Evolutionary conservation across 139 green algal species (phyloP).

Genomic region (Dunaliella sp.): DNA sequence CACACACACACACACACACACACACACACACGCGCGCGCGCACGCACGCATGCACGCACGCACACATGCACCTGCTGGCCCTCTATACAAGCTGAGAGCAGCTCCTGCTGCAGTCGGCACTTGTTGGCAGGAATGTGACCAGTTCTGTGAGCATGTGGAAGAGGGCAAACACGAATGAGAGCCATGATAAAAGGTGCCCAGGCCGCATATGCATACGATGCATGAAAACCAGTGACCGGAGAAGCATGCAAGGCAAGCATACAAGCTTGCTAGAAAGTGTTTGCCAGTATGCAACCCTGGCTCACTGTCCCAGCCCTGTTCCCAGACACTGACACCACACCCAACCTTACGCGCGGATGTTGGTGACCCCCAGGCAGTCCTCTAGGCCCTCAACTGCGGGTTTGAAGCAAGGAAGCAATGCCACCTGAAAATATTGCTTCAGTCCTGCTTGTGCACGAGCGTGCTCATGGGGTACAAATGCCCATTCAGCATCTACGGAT

Average conservation of each 20-base stretch:
- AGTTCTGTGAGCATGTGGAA: neutral
- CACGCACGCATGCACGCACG: neutral
- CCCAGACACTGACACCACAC: neutral
- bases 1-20: neutral
- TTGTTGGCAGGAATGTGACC: neutral
- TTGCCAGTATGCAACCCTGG: no score
- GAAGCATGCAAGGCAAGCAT: no score
- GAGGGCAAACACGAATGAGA: no score
- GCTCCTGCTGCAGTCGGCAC: slow-evolving; percentile 29
- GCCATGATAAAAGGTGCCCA: no score
- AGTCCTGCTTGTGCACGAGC: no score
- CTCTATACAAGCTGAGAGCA: slow-evolving; percentile 48
- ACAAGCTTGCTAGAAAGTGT: no score
- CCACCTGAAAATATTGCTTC: neutral
- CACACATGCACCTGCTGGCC: slow-evolving; percentile 16
- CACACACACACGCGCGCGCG: neutral
- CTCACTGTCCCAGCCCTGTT: no score
- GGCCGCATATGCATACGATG: no score
- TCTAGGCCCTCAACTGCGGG: slow-evolving; percentile 43
- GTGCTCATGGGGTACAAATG: no score
- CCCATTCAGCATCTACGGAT: no score
- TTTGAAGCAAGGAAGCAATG: neutral
- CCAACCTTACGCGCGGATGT: slow-evolving; percentile 11
- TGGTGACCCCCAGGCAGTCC: slow-evolving; percentile 50
- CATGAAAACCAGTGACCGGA: no score